Conservation (phyloP, 331 rosid species). For the Quercus lobata region DNA sequence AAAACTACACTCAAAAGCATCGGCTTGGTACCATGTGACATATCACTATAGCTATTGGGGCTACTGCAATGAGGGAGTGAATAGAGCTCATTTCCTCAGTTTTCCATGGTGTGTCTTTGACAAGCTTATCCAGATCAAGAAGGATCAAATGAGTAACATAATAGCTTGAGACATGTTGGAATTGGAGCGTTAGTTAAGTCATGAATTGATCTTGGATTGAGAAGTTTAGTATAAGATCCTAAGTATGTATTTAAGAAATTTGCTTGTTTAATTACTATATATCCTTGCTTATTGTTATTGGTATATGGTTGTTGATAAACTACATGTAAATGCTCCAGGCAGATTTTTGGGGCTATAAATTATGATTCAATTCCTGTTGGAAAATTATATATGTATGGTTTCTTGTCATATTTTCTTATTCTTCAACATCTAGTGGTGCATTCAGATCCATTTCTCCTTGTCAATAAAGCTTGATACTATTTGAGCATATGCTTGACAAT, state of each 20-base stretch:
- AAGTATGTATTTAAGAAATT: background rate
- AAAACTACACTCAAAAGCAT: slow-evolving; percentile 27
- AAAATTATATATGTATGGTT: background rate
- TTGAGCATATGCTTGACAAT: too few species aligned
- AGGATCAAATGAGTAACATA: background rate
- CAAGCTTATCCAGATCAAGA: slow-evolving; percentile 2
- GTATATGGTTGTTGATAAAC: background rate
- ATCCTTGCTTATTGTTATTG: background rate
- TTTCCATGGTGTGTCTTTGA: background rate
- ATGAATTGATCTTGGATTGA: background rate
- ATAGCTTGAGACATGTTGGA: background rate
- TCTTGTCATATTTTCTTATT: too few species aligned
- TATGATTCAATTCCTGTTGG: background rate
- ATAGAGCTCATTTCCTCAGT: background rate
- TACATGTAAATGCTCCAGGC: background rate
- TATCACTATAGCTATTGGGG: background rate
- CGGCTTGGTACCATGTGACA: slow-evolving; percentile 40
- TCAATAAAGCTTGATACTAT: too few species aligned
- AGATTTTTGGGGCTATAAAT: background rate
- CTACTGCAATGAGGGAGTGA: background rate
- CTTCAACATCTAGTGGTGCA: too few species aligned
- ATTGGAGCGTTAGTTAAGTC: background rate
- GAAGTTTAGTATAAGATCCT: background rate
- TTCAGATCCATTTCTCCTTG: too few species aligned
- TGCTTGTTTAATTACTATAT: background rate